These are phyloP conservation scores for Flueggea neowawraea DNA, from an alignment of 441 rosid species.

Conservation along the genomic window DNA sequence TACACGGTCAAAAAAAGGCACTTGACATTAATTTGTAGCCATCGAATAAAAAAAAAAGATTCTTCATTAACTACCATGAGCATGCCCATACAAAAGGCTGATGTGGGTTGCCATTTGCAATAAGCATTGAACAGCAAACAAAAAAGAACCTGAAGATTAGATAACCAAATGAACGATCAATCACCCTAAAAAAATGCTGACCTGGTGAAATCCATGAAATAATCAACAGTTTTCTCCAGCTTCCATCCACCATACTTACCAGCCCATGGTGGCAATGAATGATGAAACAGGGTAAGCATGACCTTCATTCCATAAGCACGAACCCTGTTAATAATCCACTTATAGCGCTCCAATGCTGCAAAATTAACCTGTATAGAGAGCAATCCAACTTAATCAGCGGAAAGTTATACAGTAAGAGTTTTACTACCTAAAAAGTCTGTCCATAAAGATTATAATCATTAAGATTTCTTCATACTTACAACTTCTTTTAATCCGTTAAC, in stretches of 20 bases:
- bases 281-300: slow-evolving; percentile 96
- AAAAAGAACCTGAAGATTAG: slow-evolving; percentile 5
- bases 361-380: slow-evolving; percentile 63
- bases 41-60: no score
- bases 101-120: background rate
- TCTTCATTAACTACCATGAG: no score
- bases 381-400: slow-evolving; percentile 4
- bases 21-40: no score
- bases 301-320: slow-evolving; percentile 91
- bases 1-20: no score
- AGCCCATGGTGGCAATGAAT: slow-evolving; percentile 97
- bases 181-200: slow-evolving; percentile 19
- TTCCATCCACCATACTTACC: slow-evolving; percentile 99
- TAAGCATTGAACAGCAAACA: background rate
- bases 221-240: slow-evolving; percentile 87
- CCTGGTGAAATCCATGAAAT: slow-evolving; percentile 90
- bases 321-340: slow-evolving; percentile 81
- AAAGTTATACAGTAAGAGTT: no score
- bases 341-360: slow-evolving; percentile 89
- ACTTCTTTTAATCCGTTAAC: slow-evolving; percentile 57
- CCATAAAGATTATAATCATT: background rate
- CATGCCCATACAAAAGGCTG: no score
- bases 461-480: slow-evolving; percentile 44
- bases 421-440: slow-evolving; percentile 5
- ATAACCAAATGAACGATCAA: background rate